A percentile compares a stretch with the other conserved stretches of the same genome.
These are phyloP conservation scores for Xylariales sp. DNA, from an alignment of 2,329 filamentous ascomycete species.

Conservation along the genomic window DNA sequence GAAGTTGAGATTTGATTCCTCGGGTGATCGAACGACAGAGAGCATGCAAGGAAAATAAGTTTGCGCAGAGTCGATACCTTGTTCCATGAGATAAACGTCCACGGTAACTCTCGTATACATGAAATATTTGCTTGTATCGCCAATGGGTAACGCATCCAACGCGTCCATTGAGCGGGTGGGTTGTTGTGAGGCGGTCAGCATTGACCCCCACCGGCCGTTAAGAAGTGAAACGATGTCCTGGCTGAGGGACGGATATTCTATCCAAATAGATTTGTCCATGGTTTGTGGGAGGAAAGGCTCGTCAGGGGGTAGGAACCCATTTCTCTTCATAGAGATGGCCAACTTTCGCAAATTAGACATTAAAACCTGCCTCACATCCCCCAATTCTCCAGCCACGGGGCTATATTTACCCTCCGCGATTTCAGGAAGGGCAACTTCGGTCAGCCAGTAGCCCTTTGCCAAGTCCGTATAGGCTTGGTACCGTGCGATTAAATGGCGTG, in stretches of 20 bases:
- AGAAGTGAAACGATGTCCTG: conserved; percentile 78
- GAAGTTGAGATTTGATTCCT: conserved; percentile 76
- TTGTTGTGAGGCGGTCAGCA: conserved; percentile 61
- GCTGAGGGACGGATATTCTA: conserved; percentile 79
- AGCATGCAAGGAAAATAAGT: conserved; percentile 79
- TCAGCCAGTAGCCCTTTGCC: conserved; percentile 88
- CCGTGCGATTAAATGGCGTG: conserved; percentile 65
- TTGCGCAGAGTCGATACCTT: conserved; percentile 74
- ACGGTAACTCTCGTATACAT: conserved; percentile 83
- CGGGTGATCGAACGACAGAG: conserved; percentile 77
- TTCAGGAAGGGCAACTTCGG: conserved; percentile 64
- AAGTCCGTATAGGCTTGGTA: conserved; percentile 88
- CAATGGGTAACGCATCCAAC: conserved; percentile 77
- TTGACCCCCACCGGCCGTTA: conserved; percentile 68
- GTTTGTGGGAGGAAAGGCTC: conserved; percentile 78
- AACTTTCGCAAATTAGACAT: conserved; percentile 77
- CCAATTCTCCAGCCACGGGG: conserved; percentile 59
- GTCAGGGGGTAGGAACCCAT: conserved; percentile 79
- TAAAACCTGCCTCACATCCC: conserved; percentile 66
- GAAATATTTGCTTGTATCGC: conserved; percentile 79
- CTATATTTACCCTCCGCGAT: conserved; percentile 58
- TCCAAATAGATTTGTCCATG: conserved; percentile 84
- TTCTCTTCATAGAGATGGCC: conserved; percentile 84
- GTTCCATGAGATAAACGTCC: conserved; percentile 79
- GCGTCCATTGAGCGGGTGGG: conserved; percentile 63